Evolutionary conservation across 768 basidiomycete genomes (phyloP).

Genomic region (Tricholoma matsutake): DNA sequence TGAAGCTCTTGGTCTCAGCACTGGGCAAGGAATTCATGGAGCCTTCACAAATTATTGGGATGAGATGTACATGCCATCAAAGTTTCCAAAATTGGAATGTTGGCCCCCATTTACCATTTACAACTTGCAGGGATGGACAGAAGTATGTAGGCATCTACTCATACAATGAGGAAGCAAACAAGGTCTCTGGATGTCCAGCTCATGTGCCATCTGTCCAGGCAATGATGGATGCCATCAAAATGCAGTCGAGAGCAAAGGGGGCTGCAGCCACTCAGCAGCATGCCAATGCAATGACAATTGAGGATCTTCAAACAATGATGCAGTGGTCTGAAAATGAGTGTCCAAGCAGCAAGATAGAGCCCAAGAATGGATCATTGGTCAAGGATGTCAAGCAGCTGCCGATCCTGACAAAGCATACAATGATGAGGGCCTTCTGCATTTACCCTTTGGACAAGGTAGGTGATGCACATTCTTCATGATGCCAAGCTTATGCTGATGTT

Average conservation of each 20-base stretch:
- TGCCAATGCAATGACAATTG: conserved; percentile 29
- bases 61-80: neutral
- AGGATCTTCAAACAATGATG: conserved; percentile 27
- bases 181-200: conserved; percentile 29
- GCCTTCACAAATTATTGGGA: conserved; percentile 2
- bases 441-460: conserved; percentile 30
- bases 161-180: conserved; percentile 18
- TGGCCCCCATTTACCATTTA: neutral
- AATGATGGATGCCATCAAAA: conserved; percentile 24
- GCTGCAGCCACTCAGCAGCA: conserved; percentile 23
- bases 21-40: neutral
- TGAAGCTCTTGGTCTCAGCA: neutral
- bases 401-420: conserved; percentile 21
- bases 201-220: conserved; percentile 18
- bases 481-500: neutral
- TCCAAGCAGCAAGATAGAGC: conserved; percentile 8
- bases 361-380: neutral
- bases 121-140: neutral
- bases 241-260: conserved; percentile 12
- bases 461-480: neutral
- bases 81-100: neutral
- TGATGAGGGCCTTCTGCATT: conserved; percentile 29
- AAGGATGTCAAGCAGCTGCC: conserved; percentile 5
- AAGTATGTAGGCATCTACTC: conserved; percentile 25
- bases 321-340: conserved; percentile 23